These are phyloP conservation scores for Mycena latifolia DNA, from an alignment of 768 basidiomycete genomes.

Conservation along the genomic window DNA sequence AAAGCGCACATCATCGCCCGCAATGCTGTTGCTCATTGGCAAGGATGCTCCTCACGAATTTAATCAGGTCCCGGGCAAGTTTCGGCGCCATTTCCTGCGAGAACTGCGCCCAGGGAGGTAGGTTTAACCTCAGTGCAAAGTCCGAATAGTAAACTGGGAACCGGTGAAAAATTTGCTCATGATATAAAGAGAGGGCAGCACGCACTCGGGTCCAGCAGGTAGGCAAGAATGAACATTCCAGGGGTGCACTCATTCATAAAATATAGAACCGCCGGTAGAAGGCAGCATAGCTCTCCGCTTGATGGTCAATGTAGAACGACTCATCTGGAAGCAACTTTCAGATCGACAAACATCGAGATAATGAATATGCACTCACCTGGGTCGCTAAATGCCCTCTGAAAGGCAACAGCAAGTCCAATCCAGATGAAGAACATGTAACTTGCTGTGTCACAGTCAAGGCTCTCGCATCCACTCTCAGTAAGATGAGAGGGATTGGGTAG, in stretches of 20 bases:
- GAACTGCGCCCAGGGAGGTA: not conserved
- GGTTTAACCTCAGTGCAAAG: not conserved
- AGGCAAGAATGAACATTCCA: slow-evolving; percentile 16
- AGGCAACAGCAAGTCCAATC: no score
- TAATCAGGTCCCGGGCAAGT: slow-evolving; percentile 1
- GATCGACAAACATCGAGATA: no score
- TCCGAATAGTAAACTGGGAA: slow-evolving; percentile 9
- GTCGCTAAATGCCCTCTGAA: no score
- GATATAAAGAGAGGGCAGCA: no score
- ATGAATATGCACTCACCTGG: no score
- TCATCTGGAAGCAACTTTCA: not conserved
- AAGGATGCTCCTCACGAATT: not conserved
- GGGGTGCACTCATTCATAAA: slow-evolving; percentile 18
- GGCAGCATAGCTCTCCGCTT: not conserved
- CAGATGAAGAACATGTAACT: no score
- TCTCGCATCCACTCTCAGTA: no score
- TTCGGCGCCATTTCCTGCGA: not conserved
- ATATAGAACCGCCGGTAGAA: slow-evolving; percentile 3
- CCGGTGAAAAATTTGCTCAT: no score
- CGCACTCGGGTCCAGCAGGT: slow-evolving; percentile 16
- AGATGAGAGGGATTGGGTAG: no score
- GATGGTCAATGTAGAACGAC: slow-evolving; percentile 11
- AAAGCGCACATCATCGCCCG: no score
- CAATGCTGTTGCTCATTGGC: not conserved
- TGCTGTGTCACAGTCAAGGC: no score